These are phyloP conservation scores for Spatholobus suberectus DNA, from an alignment of 306 rosid species.

Conservation along the genomic window DNA sequence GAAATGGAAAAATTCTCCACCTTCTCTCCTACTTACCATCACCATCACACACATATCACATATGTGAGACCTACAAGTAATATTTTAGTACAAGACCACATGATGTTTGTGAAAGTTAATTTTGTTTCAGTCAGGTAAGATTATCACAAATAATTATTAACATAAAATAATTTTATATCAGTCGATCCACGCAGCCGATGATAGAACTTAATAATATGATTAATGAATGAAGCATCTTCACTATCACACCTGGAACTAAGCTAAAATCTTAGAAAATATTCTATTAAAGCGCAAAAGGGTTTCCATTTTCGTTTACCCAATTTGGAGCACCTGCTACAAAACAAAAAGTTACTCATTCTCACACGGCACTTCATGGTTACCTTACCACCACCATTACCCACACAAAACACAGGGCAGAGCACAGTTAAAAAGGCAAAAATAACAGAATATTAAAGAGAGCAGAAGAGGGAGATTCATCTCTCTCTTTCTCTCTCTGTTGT, in stretches of 20 bases:
- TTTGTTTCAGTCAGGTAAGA: no score
- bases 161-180: no score
- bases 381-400: neutral
- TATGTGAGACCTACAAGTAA: neutral
- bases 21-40: neutral
- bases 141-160: no score
- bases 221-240: neutral
- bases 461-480: slow-evolving; percentile 35
- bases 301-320: neutral
- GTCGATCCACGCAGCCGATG: no score
- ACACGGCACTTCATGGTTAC: slow-evolving; percentile 34
- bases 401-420: neutral
- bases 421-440: slow-evolving; percentile 12
- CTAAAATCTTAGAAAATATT: neutral
- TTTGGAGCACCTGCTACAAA: neutral
- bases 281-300: neutral
- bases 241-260: neutral
- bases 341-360: neutral
- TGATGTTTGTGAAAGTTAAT: no score
- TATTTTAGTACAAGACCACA: no score
- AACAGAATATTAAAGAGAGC: slow-evolving; percentile 31
- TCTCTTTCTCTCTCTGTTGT: neutral
- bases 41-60: neutral
- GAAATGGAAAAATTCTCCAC: neutral
- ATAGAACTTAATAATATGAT: neutral